phyloP scores from a whole-genome alignment of 2,329 filamentous ascomycete genomes.

The Cladosporium velox region DNA sequence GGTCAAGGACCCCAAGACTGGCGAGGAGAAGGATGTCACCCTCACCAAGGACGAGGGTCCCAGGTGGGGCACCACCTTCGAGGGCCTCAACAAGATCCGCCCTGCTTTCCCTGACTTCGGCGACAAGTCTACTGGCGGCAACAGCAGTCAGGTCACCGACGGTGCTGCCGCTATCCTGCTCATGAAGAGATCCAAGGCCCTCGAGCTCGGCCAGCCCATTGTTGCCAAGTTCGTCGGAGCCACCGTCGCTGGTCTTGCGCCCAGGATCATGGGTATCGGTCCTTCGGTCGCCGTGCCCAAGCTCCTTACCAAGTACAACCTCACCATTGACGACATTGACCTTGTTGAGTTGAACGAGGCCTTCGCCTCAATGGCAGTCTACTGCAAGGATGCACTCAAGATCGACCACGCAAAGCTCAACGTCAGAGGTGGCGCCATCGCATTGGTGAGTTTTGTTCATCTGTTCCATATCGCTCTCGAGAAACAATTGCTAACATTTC shows the following conservation, averaged over 20 bases:
- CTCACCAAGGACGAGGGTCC: conserved; percentile 88
- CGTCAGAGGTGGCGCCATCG: conserved; percentile 77
- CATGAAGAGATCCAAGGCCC: conserved; percentile 91
- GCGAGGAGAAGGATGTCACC: conserved; percentile 74
- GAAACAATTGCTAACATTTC: background rate
- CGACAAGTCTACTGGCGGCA: conserved; percentile 82
- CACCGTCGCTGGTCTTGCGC: conserved; percentile 85
- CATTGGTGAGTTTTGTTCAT: conserved; percentile 47
- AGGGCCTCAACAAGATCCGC: conserved; percentile 79
- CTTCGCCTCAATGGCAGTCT: conserved; percentile 96
- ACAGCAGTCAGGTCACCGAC: conserved; percentile 93
- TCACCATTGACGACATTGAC: conserved; percentile 81
- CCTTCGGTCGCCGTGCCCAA: conserved; percentile 74
- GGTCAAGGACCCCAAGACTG: conserved; percentile 80
- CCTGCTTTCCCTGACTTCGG: conserved; percentile 90
- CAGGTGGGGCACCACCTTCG: conserved; percentile 83
- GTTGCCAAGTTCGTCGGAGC: conserved; percentile 92
- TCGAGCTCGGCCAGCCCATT: conserved; percentile 85
- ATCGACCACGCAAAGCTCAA: conserved; percentile 78
- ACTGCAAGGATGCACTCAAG: conserved; percentile 66
- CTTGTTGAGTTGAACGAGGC: conserved; percentile 96
- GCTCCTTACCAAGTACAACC: conserved; percentile 76
- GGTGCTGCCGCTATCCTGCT: conserved; percentile 86
- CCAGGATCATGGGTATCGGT: conserved; percentile 95
- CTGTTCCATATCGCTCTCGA: no score